Percentiles rank a stretch among this genome's conserved stretches.
Evolutionary conservation across 2,329 filamentous ascomycete genomes (phyloP).

Genomic region (Trichoderma harzianum): DNA sequence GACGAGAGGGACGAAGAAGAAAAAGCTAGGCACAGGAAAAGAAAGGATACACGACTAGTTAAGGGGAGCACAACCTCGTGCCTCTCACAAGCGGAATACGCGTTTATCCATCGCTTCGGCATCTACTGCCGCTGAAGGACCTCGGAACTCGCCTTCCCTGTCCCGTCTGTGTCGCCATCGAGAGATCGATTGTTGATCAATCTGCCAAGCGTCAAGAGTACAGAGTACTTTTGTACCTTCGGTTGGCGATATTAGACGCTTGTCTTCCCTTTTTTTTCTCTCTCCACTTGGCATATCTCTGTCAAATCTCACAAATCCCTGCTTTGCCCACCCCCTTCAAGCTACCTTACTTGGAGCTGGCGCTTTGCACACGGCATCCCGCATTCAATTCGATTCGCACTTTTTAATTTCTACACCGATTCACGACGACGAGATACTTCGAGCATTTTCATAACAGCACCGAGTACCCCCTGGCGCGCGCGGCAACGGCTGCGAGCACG

Average conservation of each 20-base stretch:
- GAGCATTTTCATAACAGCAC: not conserved
- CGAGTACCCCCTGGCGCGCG: not conserved
- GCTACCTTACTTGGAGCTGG: not conserved
- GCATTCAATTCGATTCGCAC: not conserved
- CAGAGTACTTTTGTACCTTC: not conserved
- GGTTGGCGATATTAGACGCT: not conserved
- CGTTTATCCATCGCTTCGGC: constrained; percentile 16
- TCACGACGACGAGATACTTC: not conserved
- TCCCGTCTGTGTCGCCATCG: constrained; percentile 1
- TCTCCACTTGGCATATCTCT: not conserved
- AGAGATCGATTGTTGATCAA: constrained; percentile 16
- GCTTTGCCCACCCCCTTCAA: not conserved
- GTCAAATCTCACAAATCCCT: constrained; percentile 3
- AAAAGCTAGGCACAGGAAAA: not conserved
- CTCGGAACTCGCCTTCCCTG: constrained; percentile 14
- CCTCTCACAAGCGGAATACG: not conserved
- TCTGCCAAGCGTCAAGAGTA: not conserved
- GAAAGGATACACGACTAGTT: not conserved
- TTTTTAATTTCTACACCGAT: not conserved
- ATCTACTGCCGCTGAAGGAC: not conserved
- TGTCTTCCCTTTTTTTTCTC: not conserved
- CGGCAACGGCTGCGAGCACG: constrained; percentile 18
- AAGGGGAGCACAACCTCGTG: constrained; percentile 6
- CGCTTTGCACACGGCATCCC: not conserved
- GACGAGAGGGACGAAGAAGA: not conserved